Base-by-base conservation (phyloP, 495 filamentous ascomycete species). In the Xylaria flabelliformis region DNA sequence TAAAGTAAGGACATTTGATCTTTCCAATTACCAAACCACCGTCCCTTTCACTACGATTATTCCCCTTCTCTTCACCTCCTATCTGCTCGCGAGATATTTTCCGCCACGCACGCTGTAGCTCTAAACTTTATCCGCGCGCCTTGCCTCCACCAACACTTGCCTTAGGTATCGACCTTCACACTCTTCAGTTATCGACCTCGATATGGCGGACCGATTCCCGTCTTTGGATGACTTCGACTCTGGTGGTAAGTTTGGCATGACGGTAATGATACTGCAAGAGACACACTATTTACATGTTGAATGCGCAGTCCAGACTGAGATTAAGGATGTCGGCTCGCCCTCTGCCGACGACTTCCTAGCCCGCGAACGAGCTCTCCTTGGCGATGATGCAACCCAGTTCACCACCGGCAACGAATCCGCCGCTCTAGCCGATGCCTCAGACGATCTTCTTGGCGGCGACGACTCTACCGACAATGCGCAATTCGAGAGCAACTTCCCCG, bases 181-280 rank as follows among this genome's bases (percentile, higher is more conserved):
- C 12, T 59, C 46, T 19, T 41, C 55, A 74, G 72, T 26, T 42
- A 58, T 59, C 46, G 51, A 61, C 42, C 26, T 72, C 78, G 79
- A 78, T 59, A 99, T 99, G 96, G 95, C 96, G 26, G 94, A 98
- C 84, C 87, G 95, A 79, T 99, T 99, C 83, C 96, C 96, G 67
- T 97, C 96, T 26, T 84, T 99, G 79, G 96, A 99, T 81, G 96
- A 98, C 80, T 94, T 98, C 82, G 92, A 95, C 78, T 93, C 91
- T 67, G 95, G 95, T 90, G 88, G 86, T 91, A 85, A 80, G 81
- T 59, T 64, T 19, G 24, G 24, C 29, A 44, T n/a, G n/a, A n/a
- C 9, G 48, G 24, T 2, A 19, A 26, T 41, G 19, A 13, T 8
- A 55, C 4, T 15, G 7, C 21, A 26, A 29, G 9, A 9, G 59